phyloP scores from a whole-genome alignment of 345 rosid genomes.

The Hypericum perforatum region DNA sequence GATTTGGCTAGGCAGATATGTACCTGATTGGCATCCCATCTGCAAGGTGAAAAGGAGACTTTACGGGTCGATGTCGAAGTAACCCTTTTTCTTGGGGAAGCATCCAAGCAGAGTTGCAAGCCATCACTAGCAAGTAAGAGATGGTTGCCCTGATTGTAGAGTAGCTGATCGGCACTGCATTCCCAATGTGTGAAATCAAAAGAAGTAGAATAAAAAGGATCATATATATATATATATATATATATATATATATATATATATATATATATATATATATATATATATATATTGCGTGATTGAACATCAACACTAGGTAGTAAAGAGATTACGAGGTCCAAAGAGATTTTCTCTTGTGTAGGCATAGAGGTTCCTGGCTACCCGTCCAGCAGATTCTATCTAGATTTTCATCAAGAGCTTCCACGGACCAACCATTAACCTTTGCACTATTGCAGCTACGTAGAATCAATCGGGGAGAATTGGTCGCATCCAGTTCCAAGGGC shows the following conservation, averaged over 20 bases:
- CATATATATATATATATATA: not conserved
- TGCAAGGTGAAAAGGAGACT: conserved; percentile 60
- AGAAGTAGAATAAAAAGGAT: not conserved
- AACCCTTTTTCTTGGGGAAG: conserved; percentile 55
- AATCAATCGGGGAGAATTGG: too few relatives aligned
- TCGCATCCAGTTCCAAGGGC: too few relatives aligned
- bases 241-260: not conserved
- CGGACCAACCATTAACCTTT: conserved; percentile 49
- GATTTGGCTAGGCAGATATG: too few relatives aligned
- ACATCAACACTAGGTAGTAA: conserved; percentile 2
- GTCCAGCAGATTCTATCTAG: conserved; percentile 62
- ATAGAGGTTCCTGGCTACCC: conserved; percentile 30
- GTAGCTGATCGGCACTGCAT: conserved; percentile 45
- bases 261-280: too few relatives aligned
- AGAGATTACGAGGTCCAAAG: conserved; percentile 37
- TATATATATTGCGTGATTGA: not conserved
- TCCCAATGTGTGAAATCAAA: conserved; percentile 9
- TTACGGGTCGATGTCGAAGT: conserved; percentile 52
- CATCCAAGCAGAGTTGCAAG: conserved; percentile 57
- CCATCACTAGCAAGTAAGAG: conserved; percentile 45
- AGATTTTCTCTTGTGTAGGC: conserved; percentile 58
- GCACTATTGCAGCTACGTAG: conserved; percentile 49
- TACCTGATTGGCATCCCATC: conserved; percentile 76
- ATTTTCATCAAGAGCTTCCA: conserved; percentile 33
- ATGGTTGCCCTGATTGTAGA: conserved; percentile 30